Percentiles rank a stretch among this genome's conserved stretches.
Evolutionary conservation across 768 basidiomycete species (phyloP).

Genomic region (Exsudoporus frostii): DNA sequence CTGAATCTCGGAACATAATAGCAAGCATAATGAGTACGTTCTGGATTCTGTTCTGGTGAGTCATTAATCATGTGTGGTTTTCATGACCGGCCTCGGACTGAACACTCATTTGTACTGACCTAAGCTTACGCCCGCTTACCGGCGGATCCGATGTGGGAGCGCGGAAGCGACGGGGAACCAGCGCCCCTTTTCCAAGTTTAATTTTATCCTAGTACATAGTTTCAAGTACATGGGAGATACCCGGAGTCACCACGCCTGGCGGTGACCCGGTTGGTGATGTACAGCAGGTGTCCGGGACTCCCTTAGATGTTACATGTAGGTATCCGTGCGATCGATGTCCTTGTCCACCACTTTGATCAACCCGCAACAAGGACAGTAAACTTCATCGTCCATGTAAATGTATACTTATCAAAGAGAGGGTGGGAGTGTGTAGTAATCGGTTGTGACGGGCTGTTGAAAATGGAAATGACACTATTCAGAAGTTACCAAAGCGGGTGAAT

Average conservation of each 20-base stretch:
- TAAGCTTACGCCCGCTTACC: too few relatives aligned
- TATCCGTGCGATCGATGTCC: background rate
- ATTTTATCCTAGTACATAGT: too few relatives aligned
- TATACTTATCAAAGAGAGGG: background rate
- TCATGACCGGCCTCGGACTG: background rate
- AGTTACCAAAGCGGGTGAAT: slow-evolving; percentile 13
- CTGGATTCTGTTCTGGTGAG: background rate
- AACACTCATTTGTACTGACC: too few relatives aligned
- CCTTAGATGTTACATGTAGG: background rate
- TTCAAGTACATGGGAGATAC: too few relatives aligned
- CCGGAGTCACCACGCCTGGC: too few relatives aligned
- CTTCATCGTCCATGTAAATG: background rate
- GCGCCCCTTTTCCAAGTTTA: too few relatives aligned
- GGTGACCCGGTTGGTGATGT: too few relatives aligned
- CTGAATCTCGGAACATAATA: background rate
- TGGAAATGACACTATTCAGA: slow-evolving; percentile 9
- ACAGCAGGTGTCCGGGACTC: background rate
- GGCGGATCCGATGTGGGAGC: too few relatives aligned
- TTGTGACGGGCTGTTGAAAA: slow-evolving; percentile 2
- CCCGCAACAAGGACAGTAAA: too few relatives aligned
- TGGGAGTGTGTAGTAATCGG: background rate
- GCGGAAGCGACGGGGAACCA: too few relatives aligned
- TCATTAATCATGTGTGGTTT: background rate
- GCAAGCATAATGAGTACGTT: background rate
- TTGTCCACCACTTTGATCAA: background rate